Base-by-base conservation (phyloP, 2,329 filamentous ascomycete genomes). In the Eurotiales sp. region DNA sequence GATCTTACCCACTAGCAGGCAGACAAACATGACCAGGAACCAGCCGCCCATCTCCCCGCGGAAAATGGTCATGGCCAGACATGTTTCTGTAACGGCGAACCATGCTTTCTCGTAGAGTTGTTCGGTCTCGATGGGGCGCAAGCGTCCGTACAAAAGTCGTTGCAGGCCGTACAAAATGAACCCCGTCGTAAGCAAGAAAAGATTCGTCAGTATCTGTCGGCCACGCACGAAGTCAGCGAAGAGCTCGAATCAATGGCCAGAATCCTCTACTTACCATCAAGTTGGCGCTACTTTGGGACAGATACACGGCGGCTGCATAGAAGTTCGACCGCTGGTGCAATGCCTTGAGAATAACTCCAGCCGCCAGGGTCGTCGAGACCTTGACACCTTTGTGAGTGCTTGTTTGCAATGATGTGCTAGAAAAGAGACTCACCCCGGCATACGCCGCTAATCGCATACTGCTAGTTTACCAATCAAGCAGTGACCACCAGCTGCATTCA, bases 21-120 rank as follows among this genome's bases (percentile, higher is more conserved):
- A 85, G 14, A 95, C 88, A 69, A 99, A 97, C 91, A 99, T 97
- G 63, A 93, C 84, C 53, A 99, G 77, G 64, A 97, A 96, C 85
- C 90, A 95, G 37, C 87, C 88, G 40, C 93, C 92, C 15, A 99
- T 84, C 67, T 97, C 91, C 57, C 96, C 93, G 40, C 93, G 81
- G 71, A 99, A 97, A 58, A 96, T 96, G 25, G 93, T 96, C 92
- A 99, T 97, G 25, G 93, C 93, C 57, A 99, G 78, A 64, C 91
- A 89, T 57, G 93, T 99, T 74, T 99, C 93, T 42, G 92, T 96
- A 36, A 97, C 88, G 34, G 93, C 92, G 66, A 96, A 96, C 95
- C 95, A 99, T 45, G 88, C 91, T 71, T 92, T 92, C 71, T 99
- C 93, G 66, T 95, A 96, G 12, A 99, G 82, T 68, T 97, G 92